A percentile compares a stretch with the other conserved stretches of the same genome.
phyloP scores from a whole-genome alignment of 2,329 filamentous ascomycete species.

The Myrmaecium sp. region DNA sequence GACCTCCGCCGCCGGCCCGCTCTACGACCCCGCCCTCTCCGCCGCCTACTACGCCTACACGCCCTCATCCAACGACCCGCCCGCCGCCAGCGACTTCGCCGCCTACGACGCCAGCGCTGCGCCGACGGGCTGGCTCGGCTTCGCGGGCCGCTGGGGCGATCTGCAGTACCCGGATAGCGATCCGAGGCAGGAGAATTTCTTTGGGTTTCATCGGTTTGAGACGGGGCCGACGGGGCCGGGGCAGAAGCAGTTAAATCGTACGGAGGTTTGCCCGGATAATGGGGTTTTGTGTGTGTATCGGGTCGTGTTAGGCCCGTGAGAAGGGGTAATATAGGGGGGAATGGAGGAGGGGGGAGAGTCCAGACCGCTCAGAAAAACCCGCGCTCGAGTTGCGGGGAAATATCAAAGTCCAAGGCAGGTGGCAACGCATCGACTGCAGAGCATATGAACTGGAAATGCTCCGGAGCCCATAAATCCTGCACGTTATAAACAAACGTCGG shows the following conservation, averaged over 20 bases:
- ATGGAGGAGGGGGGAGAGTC: background rate
- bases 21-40: constrained; percentile 43
- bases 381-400: too few species aligned
- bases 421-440: too few species aligned
- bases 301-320: constrained; percentile 18
- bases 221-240: constrained; percentile 44
- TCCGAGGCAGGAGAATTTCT: constrained; percentile 29
- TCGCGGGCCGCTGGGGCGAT: constrained; percentile 45
- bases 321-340: background rate
- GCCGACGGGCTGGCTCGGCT: constrained; percentile 40
- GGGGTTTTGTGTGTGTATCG: constrained; percentile 28
- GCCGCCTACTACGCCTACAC: constrained; percentile 41
- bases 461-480: too few species aligned
- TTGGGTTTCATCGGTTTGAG: constrained; percentile 32
- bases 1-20: constrained; percentile 34
- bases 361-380: too few species aligned
- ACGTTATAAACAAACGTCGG: too few species aligned
- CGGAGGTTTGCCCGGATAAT: constrained; percentile 39
- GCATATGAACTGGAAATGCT: too few species aligned
- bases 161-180: constrained; percentile 37
- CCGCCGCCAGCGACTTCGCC: constrained; percentile 23
- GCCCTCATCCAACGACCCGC: constrained; percentile 6
- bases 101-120: constrained; percentile 26
- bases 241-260: constrained; percentile 40
- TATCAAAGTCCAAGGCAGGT: too few species aligned